Conservation (phyloP, 108 stramenopile species). For the Skeletonema menzelii region DNA sequence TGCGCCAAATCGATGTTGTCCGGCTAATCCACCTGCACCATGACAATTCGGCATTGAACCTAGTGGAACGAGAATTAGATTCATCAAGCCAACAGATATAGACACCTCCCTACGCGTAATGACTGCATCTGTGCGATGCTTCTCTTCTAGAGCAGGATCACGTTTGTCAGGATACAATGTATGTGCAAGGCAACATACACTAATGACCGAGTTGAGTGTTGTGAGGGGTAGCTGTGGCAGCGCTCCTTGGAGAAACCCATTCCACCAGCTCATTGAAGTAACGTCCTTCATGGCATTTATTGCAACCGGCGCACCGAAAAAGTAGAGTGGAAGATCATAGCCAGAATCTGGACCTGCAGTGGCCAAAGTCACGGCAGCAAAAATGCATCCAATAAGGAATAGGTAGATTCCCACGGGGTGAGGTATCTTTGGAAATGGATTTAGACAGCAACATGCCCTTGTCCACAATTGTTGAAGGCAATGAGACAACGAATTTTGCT, state of each 20-base stretch:
- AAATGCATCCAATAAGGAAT: constrained; percentile 53
- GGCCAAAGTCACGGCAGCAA: constrained; percentile 47
- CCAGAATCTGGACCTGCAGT: constrained; percentile 38
- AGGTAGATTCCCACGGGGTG: constrained; percentile 70
- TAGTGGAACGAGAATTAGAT: constrained; percentile 67
- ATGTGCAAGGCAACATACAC: constrained; percentile 73
- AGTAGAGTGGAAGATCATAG: constrained; percentile 51
- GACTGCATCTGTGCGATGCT: constrained; percentile 43
- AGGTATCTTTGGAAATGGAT: constrained; percentile 35
- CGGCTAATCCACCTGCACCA: constrained; percentile 88
- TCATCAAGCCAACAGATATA: constrained; percentile 78
- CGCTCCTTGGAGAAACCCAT: constrained; percentile 71
- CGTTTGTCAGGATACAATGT: constrained; percentile 74
- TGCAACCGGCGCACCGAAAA: constrained; percentile 57
- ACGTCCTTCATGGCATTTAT: constrained; percentile 54
- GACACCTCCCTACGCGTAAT: constrained; percentile 65
- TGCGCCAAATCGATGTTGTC: constrained; percentile 84
- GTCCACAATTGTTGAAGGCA: not conserved
- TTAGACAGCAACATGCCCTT: constrained; percentile 40
- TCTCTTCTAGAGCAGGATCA: not conserved
- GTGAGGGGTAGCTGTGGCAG: constrained; percentile 85
- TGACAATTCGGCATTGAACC: constrained; percentile 87
- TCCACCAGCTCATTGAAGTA: constrained; percentile 58
- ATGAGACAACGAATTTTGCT: not conserved
- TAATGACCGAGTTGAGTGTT: constrained; percentile 77